Evolutionary conservation across 108 stramenopile genomes (phyloP).

Genomic region (Pseudonitzschia pungens): DNA sequence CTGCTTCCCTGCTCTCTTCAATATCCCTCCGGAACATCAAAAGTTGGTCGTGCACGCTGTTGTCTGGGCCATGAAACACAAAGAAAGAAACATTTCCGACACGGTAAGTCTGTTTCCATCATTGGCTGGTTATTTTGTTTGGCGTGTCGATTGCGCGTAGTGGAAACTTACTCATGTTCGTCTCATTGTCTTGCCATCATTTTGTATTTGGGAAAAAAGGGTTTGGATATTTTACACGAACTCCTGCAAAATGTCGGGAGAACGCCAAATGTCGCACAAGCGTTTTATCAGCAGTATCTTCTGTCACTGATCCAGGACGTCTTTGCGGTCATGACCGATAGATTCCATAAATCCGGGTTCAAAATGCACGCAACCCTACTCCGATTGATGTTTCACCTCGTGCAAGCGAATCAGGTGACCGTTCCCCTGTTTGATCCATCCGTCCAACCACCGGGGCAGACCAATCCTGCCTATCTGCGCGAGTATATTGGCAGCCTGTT

Average conservation of each 20-base stretch:
- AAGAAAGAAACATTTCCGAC: constrained; percentile 96
- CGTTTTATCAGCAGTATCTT: constrained; percentile 96
- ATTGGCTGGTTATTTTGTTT: background rate
- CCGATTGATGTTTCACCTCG: constrained; percentile 94
- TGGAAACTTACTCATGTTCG: background rate
- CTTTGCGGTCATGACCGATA: constrained; percentile 98
- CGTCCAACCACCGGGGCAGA: constrained; percentile 70
- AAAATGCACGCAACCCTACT: constrained; percentile 98
- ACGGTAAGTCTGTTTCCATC: constrained; percentile 53
- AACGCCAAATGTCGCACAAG: constrained; percentile 90
- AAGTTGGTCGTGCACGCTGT: constrained; percentile 97
- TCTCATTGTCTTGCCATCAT: background rate
- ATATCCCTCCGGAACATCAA: constrained; percentile 94
- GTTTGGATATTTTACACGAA: constrained; percentile 94
- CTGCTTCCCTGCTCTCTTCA: constrained; percentile 96
- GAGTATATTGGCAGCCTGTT: constrained; percentile 92
- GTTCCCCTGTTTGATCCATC: constrained; percentile 91
- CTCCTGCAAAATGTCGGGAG: constrained; percentile 90
- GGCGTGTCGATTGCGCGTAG: background rate
- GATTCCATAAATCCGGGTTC: constrained; percentile 97
- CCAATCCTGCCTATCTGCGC: constrained; percentile 88
- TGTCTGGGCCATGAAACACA: constrained; percentile 99
- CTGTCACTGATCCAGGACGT: constrained; percentile 96
- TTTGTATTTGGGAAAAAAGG: constrained; percentile 30
- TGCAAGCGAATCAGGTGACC: constrained; percentile 92